Base-by-base conservation (phyloP, 1,284 basidiomycete genomes). In the Anthracocystis setariae region DNA sequence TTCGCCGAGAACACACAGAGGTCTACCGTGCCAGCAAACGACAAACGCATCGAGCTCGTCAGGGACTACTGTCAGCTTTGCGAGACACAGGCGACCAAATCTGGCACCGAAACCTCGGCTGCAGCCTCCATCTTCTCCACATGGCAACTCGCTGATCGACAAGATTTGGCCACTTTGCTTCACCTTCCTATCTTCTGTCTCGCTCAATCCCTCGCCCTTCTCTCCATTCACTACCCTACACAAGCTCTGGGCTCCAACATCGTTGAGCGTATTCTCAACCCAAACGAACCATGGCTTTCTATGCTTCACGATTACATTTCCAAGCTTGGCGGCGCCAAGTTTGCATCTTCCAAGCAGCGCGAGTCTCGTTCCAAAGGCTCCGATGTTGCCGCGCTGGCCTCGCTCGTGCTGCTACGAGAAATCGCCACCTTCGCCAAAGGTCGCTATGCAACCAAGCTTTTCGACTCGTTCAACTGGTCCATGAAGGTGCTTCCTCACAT, bases 391-490 rank as follows among this genome's bases (percentile, higher is more conserved):
- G 67, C 64, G 10, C 56, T 79, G 15, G 63, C 71, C 8, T 67
- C 69, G 4, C 69, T 79, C 8, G 47, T 69, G 4, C 54, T 81
- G 35, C 59, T 80, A 17, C 67, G 71, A 18, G 74, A 74, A 33
- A 62, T 78, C 27, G 48, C 67, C 24, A 60, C 53, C 10, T 81
- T 77, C 45, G 73, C 68, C 29, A 67, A 76, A 8, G 78, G 78
- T 15, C 67, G 71, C 21, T 57, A 63, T 23, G 67, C 79, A 2
- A 20, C 25, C 25, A 56, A 52, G 23, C 66, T 79, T 12, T 80
- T 79, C 39, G 78, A 80, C 52, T 68, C 69, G 4, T 73, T 81
- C 58, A 72, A 75, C 45, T 81, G 79, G 79, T 69, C 59, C 2
- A 52, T 63, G 38, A 75, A 74, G 44, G 49, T 70, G 18, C 63